Conservation (phyloP, 2,329 filamentous ascomycete genomes). For the Teratosphaeria epicoccoides region DNA sequence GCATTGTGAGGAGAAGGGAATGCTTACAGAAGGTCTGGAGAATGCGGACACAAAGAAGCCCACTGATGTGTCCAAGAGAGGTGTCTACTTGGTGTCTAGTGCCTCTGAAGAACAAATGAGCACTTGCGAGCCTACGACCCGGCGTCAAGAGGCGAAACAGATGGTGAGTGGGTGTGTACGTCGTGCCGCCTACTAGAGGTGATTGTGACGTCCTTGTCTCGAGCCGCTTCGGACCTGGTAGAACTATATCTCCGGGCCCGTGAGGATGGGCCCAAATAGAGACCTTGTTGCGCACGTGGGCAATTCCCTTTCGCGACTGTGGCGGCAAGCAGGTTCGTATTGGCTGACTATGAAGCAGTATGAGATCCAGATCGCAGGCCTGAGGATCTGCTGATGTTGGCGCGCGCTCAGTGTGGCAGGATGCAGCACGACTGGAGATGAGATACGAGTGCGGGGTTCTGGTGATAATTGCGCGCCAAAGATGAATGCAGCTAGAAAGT, state of each 20-base stretch:
- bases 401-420: not conserved
- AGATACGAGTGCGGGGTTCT: not conserved
- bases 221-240: not conserved
- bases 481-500: not conserved
- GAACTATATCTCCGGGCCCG: not conserved
- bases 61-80: not conserved
- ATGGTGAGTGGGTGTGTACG: not conserved
- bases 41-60: not conserved
- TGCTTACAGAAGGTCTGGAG: not conserved
- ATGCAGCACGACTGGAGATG: not conserved
- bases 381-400: not conserved
- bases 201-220: not conserved
- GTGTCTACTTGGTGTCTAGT: not conserved
- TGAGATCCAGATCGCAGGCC: not conserved
- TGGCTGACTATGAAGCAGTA: not conserved
- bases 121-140: not conserved
- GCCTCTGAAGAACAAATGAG: not conserved
- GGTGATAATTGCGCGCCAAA: not conserved
- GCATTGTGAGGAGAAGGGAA: not conserved
- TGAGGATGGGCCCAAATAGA: not conserved
- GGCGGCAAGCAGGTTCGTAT: no score
- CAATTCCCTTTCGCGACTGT: not conserved
- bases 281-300: not conserved
- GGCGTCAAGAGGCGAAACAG: not conserved
- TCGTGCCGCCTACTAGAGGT: not conserved